phyloP scores from a whole-genome alignment of 2,329 filamentous ascomycete genomes.

The Fusarium sp. region DNA sequence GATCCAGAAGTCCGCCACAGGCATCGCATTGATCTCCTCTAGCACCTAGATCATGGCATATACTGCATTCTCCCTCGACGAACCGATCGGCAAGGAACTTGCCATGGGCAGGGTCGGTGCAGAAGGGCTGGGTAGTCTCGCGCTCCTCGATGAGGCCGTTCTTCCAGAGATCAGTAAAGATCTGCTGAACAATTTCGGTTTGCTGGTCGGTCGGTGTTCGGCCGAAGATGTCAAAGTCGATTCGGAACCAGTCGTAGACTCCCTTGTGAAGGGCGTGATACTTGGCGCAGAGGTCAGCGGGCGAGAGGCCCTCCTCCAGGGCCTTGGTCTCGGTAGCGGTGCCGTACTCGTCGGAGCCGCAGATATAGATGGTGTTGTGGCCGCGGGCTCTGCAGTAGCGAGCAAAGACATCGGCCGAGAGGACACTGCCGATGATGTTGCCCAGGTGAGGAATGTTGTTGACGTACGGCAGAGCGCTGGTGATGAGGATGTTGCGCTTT shows the following conservation, averaged over 20 bases:
- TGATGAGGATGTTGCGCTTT: slow-evolving; percentile 91
- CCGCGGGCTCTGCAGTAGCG: slow-evolving; percentile 86
- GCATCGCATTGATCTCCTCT: slow-evolving; percentile 83
- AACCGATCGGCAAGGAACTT: slow-evolving; percentile 90
- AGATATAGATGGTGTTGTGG: slow-evolving; percentile 86
- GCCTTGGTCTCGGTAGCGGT: slow-evolving; percentile 97
- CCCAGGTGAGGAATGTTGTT: slow-evolving; percentile 87
- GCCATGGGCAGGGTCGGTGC: slow-evolving; percentile 75
- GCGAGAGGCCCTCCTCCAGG: slow-evolving; percentile 87
- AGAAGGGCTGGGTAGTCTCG: slow-evolving; percentile 91
- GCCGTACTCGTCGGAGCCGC: slow-evolving; percentile 93
- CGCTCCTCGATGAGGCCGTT: slow-evolving; percentile 92
- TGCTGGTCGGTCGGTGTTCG: slow-evolving; percentile 91
- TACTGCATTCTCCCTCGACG: slow-evolving; percentile 84
- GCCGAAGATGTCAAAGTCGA: slow-evolving; percentile 95
- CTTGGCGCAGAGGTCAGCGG: slow-evolving; percentile 89
- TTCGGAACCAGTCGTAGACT: slow-evolving; percentile 97
- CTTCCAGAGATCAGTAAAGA: slow-evolving; percentile 89
- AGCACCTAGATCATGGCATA: slow-evolving; percentile 80
- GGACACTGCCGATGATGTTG: slow-evolving; percentile 89
- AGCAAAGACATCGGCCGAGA: slow-evolving; percentile 90
- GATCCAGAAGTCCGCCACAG: slow-evolving; percentile 81
- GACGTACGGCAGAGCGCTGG: slow-evolving; percentile 88
- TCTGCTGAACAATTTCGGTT: slow-evolving; percentile 92
- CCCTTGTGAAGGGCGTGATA: slow-evolving; percentile 92